phyloP scores from a whole-genome alignment of 768 basidiomycete genomes.

The Mycena latifolia region DNA sequence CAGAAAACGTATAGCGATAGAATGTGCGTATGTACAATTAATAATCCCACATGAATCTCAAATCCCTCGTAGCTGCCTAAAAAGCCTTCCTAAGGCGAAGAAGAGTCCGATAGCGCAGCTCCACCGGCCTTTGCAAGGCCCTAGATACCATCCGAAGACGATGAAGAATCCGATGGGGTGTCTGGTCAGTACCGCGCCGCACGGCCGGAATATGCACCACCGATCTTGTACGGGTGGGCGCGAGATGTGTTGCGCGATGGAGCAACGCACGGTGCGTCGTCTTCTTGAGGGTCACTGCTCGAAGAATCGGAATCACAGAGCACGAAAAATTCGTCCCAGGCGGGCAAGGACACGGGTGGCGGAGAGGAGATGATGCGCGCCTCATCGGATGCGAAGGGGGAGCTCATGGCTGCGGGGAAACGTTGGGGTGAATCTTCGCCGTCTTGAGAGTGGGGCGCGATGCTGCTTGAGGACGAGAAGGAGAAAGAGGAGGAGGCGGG shows the following conservation, averaged over 20 bases:
- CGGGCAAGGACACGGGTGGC: not conserved
- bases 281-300: not conserved
- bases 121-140: no score
- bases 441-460: no score
- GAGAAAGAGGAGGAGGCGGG: no score
- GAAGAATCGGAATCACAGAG: not conserved
- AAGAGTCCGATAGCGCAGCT: no score
- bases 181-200: not conserved
- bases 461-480: no score
- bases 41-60: no score
- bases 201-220: not conserved
- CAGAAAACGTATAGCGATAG: no score
- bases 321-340: not conserved
- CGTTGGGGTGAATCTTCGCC: no score
- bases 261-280: not conserved
- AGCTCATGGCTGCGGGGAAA: not conserved
- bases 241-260: not conserved
- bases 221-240: not conserved
- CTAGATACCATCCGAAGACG: not conserved
- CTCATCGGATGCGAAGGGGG: not conserved
- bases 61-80: no score
- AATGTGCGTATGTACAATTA: no score
- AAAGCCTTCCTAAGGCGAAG: no score
- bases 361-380: no score
- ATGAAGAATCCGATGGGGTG: not conserved